Evolutionary conservation across 129 eudicot genomes (phyloP), one percentile per base, ranked within the genome.

Genomic region (Pseudognaphalium luteoalbum): DNA sequence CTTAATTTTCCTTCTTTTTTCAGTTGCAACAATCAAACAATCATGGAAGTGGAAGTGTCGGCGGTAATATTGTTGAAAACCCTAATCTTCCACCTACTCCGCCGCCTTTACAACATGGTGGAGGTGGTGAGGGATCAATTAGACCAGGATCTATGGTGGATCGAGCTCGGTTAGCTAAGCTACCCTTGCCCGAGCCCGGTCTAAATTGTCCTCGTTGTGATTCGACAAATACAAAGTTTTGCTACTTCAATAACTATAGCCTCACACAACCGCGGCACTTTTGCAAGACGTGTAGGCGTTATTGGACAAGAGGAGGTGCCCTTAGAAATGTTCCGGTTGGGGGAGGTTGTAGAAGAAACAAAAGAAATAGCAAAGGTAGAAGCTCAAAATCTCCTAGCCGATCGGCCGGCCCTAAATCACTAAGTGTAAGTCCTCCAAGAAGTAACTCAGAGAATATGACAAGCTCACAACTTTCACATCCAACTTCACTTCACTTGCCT

Each of bases 101-200:
- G 14, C 78, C 80, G 8, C 83, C 81, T 17, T 76, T 72, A 11
- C 78, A 56, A 2, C 21, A 63, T 11, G 80, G 21, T 6, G 82
- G 81, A 20, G 79, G 71, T 22, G 87, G 73, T 8, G 78, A 76
- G 20, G 78, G 87, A 29, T 81, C 79, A 5, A 83, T 80, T 25
- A 86, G 88, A 64, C 93, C 93, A 15, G 93, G 93, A 37, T 88
- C 93, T 8, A 88, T 86, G 85, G 93, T 88, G 1, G 93, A 88
- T 67, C 88, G 93, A 44, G 93, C 93, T 34, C 74, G 93, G 60
- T 32, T 83, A 66, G 90, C 93, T n/a, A 85, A 86, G 67, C 68
- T 86, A 4, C 93, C 93, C 2, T 81, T 83, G 17, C 93, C 93
- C 0, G 93, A 88, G 70, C 88, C 90, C 0, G 93, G 90, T 22